Conservation (phyloP, 2,329 filamentous ascomycete genomes). For the Coniochaeta sp. region DNA sequence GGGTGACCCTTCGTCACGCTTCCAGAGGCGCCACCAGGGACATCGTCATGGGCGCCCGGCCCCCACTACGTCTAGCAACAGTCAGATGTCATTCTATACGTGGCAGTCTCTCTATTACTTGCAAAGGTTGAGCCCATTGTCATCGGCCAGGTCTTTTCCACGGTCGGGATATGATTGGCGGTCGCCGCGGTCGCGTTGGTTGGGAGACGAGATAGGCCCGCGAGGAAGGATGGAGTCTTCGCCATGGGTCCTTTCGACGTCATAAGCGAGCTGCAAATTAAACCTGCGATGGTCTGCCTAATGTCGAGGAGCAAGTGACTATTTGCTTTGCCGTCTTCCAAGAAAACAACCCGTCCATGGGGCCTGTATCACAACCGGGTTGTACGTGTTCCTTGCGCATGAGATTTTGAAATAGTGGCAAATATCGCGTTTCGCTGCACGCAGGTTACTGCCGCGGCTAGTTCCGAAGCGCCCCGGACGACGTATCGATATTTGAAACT, state of each 20-base stretch:
- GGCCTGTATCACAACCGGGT: not conserved
- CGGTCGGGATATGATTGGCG: not conserved
- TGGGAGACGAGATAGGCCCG: slow-evolving; percentile 15
- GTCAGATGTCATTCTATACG: not conserved
- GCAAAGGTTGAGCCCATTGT: too few species aligned
- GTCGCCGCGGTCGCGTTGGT: slow-evolving; percentile 14
- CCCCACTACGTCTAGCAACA: not conserved
- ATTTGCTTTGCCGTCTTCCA: not conserved
- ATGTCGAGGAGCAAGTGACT: not conserved
- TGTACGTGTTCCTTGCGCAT: not conserved
- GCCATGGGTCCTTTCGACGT: slow-evolving; percentile 9
- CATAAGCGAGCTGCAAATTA: not conserved
- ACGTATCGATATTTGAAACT: too few species aligned
- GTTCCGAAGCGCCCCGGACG: not conserved
- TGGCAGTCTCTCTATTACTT: not conserved
- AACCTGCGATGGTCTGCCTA: not conserved
- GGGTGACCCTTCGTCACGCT: not conserved
- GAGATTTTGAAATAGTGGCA: not conserved
- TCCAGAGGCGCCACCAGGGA: not conserved
- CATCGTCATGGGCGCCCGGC: not conserved
- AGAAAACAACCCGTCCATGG: not conserved
- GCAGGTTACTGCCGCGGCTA: too few species aligned
- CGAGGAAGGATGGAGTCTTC: slow-evolving; percentile 12
- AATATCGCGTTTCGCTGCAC: not conserved
- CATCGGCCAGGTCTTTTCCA: not conserved